A percentile compares a stretch with the other conserved stretches of the same genome.
phyloP scores from a whole-genome alignment of 139 green algal species.

The Marvania coccoides region DNA sequence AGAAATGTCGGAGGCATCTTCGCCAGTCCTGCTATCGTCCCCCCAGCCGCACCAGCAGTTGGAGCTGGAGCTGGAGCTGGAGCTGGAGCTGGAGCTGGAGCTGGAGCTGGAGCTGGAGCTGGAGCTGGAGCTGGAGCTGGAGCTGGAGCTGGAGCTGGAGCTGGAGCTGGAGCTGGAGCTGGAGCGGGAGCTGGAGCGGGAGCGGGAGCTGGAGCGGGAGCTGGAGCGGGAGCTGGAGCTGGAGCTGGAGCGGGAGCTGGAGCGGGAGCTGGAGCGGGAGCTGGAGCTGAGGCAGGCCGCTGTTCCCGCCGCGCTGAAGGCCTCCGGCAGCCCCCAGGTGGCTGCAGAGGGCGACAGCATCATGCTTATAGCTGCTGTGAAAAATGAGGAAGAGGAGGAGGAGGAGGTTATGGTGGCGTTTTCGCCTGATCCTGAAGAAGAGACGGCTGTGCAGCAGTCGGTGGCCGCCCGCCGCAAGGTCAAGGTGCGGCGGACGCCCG shows the following conservation, averaged over 20 bases:
- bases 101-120: neutral
- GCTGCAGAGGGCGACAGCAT: too few species aligned
- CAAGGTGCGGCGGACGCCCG: too few species aligned
- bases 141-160: too few species aligned
- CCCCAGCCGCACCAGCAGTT: neutral
- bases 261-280: neutral
- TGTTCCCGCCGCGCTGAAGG: too few species aligned
- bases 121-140: too few species aligned
- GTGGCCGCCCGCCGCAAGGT: neutral
- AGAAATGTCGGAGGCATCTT: too few species aligned
- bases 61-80: constrained; percentile 7
- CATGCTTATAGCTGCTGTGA: constrained; percentile 11
- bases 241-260: too few species aligned
- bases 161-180: too few species aligned
- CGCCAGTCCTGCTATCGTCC: neutral
- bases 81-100: neutral
- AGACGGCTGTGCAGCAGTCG: too few species aligned
- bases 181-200: too few species aligned
- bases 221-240: too few species aligned
- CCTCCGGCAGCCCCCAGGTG: neutral
- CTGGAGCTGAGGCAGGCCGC: neutral
- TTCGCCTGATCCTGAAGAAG: neutral
- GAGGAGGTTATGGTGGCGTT: neutral
- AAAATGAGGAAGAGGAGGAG: neutral
- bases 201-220: too few species aligned